These are phyloP conservation scores for Pseudocercospora macadamiae DNA, from an alignment of 2,329 filamentous ascomycete species.

Conservation along the genomic window DNA sequence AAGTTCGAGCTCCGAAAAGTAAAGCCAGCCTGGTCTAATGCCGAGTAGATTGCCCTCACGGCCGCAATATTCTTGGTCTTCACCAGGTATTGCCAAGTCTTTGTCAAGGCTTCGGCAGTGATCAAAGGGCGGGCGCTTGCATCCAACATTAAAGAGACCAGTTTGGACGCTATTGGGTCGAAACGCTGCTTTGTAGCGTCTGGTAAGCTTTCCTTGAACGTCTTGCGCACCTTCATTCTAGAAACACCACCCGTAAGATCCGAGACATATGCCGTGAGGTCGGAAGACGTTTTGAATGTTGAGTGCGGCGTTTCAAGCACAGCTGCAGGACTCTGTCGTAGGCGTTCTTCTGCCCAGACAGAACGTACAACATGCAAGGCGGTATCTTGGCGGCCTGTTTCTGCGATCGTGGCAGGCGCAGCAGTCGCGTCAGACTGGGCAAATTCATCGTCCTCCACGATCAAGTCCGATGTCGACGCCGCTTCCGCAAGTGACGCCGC, in stretches of 20 bases:
- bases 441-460: too few relatives aligned
- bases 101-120: slow-evolving; percentile 23
- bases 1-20: slow-evolving; percentile 25
- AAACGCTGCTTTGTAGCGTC: neutral
- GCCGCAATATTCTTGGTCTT: slow-evolving; percentile 23
- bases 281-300: neutral
- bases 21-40: slow-evolving; percentile 21
- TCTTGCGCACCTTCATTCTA: neutral
- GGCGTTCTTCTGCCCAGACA: slow-evolving; percentile 16
- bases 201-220: neutral
- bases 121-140: slow-evolving; percentile 13
- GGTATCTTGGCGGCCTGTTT: neutral
- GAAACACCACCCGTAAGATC: slow-evolving; percentile 10
- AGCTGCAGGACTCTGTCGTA: neutral
- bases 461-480: too few relatives aligned
- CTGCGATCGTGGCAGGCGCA: neutral
- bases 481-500: neutral
- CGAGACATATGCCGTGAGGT: slow-evolving; percentile 20
- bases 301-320: neutral
- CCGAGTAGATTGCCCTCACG: slow-evolving; percentile 24
- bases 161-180: slow-evolving; percentile 4
- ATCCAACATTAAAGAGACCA: slow-evolving; percentile 25
- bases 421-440: neutral
- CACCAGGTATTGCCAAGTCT: slow-evolving; percentile 28
- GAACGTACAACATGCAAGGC: slow-evolving; percentile 3